Conservation (phyloP, 169 alveolate genomes). For the Plasmodium sp. region DNA sequence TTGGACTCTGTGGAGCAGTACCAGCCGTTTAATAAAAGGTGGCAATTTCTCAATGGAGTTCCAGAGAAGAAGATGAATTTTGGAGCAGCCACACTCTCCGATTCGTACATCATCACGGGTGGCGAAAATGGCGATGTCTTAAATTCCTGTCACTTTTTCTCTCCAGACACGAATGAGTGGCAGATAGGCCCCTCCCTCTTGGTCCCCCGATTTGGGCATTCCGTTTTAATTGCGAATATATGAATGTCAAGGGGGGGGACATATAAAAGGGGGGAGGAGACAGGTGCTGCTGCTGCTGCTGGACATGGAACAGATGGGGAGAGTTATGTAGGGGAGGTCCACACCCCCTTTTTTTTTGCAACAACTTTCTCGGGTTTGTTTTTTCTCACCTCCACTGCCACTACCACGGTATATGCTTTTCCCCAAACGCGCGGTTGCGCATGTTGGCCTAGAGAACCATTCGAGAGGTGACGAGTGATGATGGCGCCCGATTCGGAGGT, state of each 20-base stretch:
- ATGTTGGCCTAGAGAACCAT: neutral
- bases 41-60: conserved; percentile 82
- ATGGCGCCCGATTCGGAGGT: neutral
- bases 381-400: neutral
- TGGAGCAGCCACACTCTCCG: conserved; percentile 78
- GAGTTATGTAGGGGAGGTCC: neutral
- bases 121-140: conserved; percentile 85
- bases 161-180: conserved; percentile 87
- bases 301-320: neutral
- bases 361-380: neutral
- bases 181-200: conserved; percentile 82
- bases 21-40: conserved; percentile 81
- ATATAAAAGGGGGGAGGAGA: neutral
- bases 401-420: neutral
- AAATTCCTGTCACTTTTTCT: conserved; percentile 79
- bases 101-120: conserved; percentile 80
- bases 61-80: conserved; percentile 85
- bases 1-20: conserved; percentile 86
- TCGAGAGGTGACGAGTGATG: neutral
- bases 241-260: conserved; percentile 28
- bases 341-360: neutral
- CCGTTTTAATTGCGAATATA: conserved; percentile 78
- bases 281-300: too few species aligned
- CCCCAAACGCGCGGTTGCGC: neutral
- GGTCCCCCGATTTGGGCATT: conserved; percentile 86